A percentile compares a stretch with the other conserved stretches of the same genome.
Evolutionary conservation across 306 rosid genomes (phyloP).

Genomic region (Dicorynia guianensis): DNA sequence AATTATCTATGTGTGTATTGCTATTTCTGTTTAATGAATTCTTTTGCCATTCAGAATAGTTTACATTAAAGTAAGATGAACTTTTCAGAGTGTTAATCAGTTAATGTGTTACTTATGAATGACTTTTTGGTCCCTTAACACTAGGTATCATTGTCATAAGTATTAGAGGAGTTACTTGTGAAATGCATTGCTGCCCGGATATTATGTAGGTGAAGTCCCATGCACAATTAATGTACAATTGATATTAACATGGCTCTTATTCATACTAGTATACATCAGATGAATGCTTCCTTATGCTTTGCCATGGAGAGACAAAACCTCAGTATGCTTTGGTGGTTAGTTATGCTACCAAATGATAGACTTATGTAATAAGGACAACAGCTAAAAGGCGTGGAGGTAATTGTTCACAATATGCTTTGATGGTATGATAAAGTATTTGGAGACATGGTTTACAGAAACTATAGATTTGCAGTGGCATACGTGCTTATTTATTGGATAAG

Average conservation of each 20-base stretch:
- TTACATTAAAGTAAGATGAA: neutral
- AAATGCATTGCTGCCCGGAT: neutral
- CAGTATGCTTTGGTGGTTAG: neutral
- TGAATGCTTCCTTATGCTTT: neutral
- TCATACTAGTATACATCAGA: neutral
- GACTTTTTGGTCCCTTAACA: neutral
- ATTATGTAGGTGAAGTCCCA: neutral
- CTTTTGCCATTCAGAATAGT: neutral
- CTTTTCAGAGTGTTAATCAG: neutral
- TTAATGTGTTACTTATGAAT: neutral
- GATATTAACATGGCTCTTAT: neutral
- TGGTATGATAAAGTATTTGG: constrained; percentile 14
- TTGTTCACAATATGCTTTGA: neutral
- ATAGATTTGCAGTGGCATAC: neutral
- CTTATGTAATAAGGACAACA: neutral
- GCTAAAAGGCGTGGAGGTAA: neutral
- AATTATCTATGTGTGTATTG: neutral
- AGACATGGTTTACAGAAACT: constrained; percentile 25
- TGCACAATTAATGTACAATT: neutral
- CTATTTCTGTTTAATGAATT: neutral
- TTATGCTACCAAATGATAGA: constrained; percentile 2
- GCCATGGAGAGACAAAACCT: neutral
- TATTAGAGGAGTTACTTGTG: constrained; percentile 1
- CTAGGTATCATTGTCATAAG: constrained; percentile 3
- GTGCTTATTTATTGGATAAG: constrained; percentile 10